phyloP scores from a whole-genome alignment of 2,329 filamentous ascomycete genomes.

The Penicillium sp. region DNA sequence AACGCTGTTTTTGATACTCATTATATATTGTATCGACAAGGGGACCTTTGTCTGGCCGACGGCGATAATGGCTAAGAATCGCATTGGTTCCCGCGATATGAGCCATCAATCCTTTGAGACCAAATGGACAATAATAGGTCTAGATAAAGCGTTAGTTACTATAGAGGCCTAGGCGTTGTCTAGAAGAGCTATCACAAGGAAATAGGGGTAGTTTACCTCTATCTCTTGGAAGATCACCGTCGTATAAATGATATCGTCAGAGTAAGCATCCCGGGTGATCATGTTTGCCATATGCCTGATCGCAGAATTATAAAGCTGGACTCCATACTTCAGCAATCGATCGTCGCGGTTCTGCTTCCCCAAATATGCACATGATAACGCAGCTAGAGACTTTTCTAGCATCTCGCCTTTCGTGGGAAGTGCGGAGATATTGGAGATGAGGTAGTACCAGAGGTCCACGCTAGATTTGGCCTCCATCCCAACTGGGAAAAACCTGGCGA shows the following conservation, averaged over 20 bases:
- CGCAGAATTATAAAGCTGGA: constrained; percentile 7
- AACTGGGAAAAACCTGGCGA: constrained; percentile 1
- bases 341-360: constrained; percentile 3
- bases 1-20: constrained; percentile 9
- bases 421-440: background rate
- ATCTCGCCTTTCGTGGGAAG: constrained; percentile 4
- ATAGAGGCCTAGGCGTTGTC: background rate
- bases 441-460: constrained; percentile 8
- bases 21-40: constrained; percentile 11
- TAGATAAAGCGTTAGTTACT: background rate
- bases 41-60: background rate
- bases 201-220: background rate
- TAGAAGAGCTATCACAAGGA: too few relatives aligned
- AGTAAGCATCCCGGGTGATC: constrained; percentile 5
- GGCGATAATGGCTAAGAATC: constrained; percentile 5
- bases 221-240: constrained; percentile 12
- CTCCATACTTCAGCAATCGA: constrained; percentile 5
- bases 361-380: constrained; percentile 8
- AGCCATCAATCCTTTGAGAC: constrained; percentile 6
- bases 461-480: background rate
- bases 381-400: constrained; percentile 6
- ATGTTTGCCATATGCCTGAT: constrained; percentile 4
- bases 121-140: constrained; percentile 8
- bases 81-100: constrained; percentile 9
- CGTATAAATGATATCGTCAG: constrained; percentile 9